Evolutionary conservation across 768 basidiomycete species (phyloP).

Genomic region (Trametes villosa): DNA sequence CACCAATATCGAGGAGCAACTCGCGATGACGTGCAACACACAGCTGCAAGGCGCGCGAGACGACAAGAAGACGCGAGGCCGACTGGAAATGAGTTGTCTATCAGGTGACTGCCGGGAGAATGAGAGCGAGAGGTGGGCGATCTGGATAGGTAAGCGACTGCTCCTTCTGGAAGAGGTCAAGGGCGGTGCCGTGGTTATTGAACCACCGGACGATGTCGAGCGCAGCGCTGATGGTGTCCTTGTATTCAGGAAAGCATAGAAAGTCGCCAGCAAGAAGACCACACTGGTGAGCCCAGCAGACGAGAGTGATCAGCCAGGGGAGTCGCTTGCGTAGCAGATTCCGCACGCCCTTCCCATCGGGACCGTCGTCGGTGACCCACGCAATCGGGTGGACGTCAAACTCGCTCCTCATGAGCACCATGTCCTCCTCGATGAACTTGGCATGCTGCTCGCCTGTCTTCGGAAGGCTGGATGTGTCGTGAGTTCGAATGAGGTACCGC

Average conservation of each 20-base stretch:
- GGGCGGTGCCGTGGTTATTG: constrained; percentile 32
- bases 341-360: constrained; percentile 21
- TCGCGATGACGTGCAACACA: not conserved
- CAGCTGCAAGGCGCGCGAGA: not conserved
- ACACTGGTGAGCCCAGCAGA: constrained; percentile 33
- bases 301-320: constrained; percentile 2
- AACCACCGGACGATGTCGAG: constrained; percentile 35
- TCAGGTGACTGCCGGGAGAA: constrained; percentile 20
- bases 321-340: not conserved
- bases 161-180: constrained; percentile 24
- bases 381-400: constrained; percentile 9
- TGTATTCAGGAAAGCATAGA: constrained; percentile 7
- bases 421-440: constrained; percentile 14
- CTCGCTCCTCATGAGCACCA: constrained; percentile 5
- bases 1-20: not conserved
- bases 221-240: not conserved
- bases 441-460: constrained; percentile 21
- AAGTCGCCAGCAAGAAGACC: constrained; percentile 35
- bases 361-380: constrained; percentile 22
- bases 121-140: not conserved
- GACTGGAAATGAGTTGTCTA: constrained; percentile 25
- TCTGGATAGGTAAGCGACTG: constrained; percentile 2
- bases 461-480: constrained; percentile 14
- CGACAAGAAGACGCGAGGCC: not conserved
- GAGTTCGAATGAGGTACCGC: constrained; percentile 7